These are phyloP conservation scores for Lecanicillium sp. DNA, from an alignment of 2,329 filamentous ascomycete genomes.

Conservation along the genomic window DNA sequence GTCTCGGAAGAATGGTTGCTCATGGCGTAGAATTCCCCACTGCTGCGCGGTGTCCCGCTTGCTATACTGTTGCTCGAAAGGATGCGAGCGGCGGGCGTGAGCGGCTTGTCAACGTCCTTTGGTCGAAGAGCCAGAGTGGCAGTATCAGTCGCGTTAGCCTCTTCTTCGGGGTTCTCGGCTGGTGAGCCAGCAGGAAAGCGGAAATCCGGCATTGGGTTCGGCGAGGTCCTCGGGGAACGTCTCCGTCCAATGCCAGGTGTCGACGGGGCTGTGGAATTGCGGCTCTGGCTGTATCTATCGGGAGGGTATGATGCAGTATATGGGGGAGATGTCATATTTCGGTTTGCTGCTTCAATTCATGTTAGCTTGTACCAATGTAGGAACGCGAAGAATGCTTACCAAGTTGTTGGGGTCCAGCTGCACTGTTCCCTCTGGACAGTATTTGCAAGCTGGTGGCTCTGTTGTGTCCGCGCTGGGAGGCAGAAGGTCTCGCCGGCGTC, in stretches of 20 bases:
- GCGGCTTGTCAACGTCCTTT: constrained; percentile 44
- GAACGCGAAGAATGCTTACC: constrained; percentile 11
- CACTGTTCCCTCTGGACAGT: constrained; percentile 39
- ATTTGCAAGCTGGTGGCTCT: constrained; percentile 81
- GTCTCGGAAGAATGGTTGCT: constrained; percentile 96
- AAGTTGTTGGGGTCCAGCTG: constrained; percentile 30
- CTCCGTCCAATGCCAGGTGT: constrained; percentile 35
- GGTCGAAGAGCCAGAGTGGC: constrained; percentile 33
- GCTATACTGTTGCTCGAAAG: constrained; percentile 70
- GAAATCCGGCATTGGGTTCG: constrained; percentile 48
- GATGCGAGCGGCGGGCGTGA: constrained; percentile 57
- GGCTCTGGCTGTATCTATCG: constrained; percentile 38
- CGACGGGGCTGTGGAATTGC: constrained; percentile 38
- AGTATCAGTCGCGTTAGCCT: background rate
- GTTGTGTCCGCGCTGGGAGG: constrained; percentile 59
- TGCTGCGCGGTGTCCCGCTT: constrained; percentile 77
- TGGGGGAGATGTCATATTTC: constrained; percentile 44
- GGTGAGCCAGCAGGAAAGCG: constrained; percentile 48
- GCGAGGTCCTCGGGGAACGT: constrained; percentile 35
- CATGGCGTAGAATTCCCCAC: constrained; percentile 88
- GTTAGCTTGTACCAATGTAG: constrained; percentile 26
- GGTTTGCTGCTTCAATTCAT: constrained; percentile 28
- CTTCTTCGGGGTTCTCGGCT: constrained; percentile 29
- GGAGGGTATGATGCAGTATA: constrained; percentile 52
- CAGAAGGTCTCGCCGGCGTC: constrained; percentile 36